These are phyloP conservation scores for Trichophyton schoenleinii DNA, from an alignment of 2,329 filamentous ascomycete genomes.

Conservation along the genomic window DNA sequence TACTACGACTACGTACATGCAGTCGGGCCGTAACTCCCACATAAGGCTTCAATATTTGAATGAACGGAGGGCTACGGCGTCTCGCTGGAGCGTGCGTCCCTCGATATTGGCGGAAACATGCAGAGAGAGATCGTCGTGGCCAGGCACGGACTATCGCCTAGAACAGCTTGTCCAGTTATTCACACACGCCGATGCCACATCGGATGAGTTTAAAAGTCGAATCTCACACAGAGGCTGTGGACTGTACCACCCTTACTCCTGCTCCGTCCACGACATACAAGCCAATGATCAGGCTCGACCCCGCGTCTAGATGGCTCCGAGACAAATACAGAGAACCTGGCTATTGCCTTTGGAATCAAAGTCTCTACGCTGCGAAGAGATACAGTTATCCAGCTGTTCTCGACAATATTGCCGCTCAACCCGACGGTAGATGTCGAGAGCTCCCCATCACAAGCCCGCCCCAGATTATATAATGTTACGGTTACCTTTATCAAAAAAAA, in stretches of 20 bases:
- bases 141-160: background rate
- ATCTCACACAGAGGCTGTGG: background rate
- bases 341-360: too few species aligned
- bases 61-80: background rate
- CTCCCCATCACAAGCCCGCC: too few species aligned
- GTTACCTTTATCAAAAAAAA: too few species aligned
- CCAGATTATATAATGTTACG: too few species aligned
- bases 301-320: background rate
- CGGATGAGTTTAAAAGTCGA: background rate
- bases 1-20: background rate
- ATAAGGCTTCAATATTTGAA: background rate
- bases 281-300: background rate
- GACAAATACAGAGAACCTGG: too few species aligned
- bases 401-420: too few species aligned
- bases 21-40: background rate
- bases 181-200: background rate
- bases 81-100: background rate
- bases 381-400: too few species aligned
- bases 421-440: too few species aligned
- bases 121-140: background rate
- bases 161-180: background rate
- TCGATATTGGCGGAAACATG: background rate
- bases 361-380: too few species aligned
- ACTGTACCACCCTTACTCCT: background rate
- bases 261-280: background rate